These are phyloP conservation scores for Bipolaris sorokiniana DNA, from an alignment of 2,329 filamentous ascomycete species.

Conservation along the genomic window DNA sequence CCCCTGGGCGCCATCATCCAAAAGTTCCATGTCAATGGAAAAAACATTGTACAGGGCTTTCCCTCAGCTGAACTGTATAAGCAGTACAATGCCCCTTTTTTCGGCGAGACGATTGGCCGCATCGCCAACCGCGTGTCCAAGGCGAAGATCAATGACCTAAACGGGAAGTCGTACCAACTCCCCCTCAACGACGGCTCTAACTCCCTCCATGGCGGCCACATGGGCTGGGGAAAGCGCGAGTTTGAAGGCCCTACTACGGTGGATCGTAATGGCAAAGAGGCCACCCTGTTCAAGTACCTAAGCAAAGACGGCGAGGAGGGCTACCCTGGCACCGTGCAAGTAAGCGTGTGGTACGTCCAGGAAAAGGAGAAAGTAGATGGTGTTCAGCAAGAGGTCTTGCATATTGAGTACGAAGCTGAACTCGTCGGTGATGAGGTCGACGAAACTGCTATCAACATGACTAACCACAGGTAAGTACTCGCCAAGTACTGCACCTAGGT, in stretches of 20 bases:
- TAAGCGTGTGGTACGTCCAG: slow-evolving; percentile 77
- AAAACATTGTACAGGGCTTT: slow-evolving; percentile 91
- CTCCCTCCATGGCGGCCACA: slow-evolving; percentile 60
- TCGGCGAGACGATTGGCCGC: slow-evolving; percentile 91
- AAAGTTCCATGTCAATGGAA: slow-evolving; percentile 74
- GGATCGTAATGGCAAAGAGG: slow-evolving; percentile 56
- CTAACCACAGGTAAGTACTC: slow-evolving; percentile 81
- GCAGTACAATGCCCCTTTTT: slow-evolving; percentile 76
- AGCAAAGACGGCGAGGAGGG: slow-evolving; percentile 87
- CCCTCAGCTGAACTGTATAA: slow-evolving; percentile 76
- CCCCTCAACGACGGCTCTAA: slow-evolving; percentile 79
- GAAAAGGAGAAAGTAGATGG: slow-evolving; percentile 69
- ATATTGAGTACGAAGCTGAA: slow-evolving; percentile 88
- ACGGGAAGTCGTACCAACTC: slow-evolving; percentile 72
- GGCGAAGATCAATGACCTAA: slow-evolving; percentile 74
- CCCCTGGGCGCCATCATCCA: slow-evolving; percentile 81
- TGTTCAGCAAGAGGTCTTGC: slow-evolving; percentile 72
- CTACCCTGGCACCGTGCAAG: slow-evolving; percentile 84
- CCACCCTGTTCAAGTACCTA: slow-evolving; percentile 57
- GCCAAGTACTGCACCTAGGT: background rate
- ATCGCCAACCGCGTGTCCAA: slow-evolving; percentile 79
- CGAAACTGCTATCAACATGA: slow-evolving; percentile 92
- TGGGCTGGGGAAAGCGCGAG: slow-evolving; percentile 81
- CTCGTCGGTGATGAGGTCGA: slow-evolving; percentile 74
- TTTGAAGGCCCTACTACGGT: slow-evolving; percentile 73